Base-by-base conservation (phyloP, 176 grass and related monocot genomes). In the Dactylis glomerata region DNA sequence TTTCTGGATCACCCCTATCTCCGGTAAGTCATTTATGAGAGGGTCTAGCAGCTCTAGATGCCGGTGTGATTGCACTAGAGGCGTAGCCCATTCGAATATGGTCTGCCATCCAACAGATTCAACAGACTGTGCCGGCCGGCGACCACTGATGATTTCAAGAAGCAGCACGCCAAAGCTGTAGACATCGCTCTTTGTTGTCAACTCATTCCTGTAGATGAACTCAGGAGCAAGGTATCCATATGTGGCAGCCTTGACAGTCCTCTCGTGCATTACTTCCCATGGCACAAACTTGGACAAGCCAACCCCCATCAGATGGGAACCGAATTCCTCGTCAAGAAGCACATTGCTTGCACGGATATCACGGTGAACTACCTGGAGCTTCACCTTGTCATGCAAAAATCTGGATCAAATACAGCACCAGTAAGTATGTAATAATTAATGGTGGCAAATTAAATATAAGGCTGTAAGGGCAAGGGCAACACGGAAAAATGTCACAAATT, bases 371-470 rank as follows among this genome's bases (percentile, higher is more conserved):
- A 98, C 95, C 85, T 95, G 95, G 1, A 93, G 93, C 81, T 98
- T 98, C 79, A 98, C 96, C 89, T 94, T 98, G 93, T 96, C 96
- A 23, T 98, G 93, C 73, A 98, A 87, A 88, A 95, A 98, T 50
- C 96, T 98, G 84, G 66, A 83, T 75, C n/a, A 28, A 75, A 73
- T 83, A 56, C 56, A 32, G 1, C 26, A 90, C 33, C 44, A 17
- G 22, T 75, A 45, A 85, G 70, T 81, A 68, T 27, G 33, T 14
- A 6, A 33, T 47, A 70, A 79, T 22, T 83, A 63, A 26, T 27
- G 41, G 38, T 27, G 32, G 27, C 30, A 4, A 76, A 76, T 26
- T 17, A 32, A 30, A 83, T 68, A 37, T 71, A 85, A 63, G 15
- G 23, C 4, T 8, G 1, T 9, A 26, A 50, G 23, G 27, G 42